Percentiles rank a stretch among this genome's conserved stretches.
Evolutionary conservation across 495 filamentous ascomycete genomes (phyloP).

Genomic region (Aspergillus diversus): DNA sequence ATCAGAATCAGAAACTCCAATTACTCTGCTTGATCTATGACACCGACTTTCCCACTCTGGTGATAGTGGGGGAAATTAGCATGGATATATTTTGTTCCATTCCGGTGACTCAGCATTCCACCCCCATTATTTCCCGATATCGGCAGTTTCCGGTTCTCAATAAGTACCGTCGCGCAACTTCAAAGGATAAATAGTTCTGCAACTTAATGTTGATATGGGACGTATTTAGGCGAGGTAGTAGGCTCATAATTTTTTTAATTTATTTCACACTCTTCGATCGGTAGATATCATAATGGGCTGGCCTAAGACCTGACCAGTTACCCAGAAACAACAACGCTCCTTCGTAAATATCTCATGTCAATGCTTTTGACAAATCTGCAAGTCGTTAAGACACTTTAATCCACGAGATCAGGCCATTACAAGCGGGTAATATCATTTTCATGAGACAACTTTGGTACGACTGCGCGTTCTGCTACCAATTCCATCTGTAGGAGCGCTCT

Average conservation of each 20-base stretch:
- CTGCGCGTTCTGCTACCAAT: constrained; percentile 48
- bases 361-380: background rate
- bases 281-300: too few species aligned
- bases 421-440: background rate
- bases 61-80: constrained; percentile 36
- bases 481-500: constrained; percentile 37
- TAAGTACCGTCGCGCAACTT: too few species aligned
- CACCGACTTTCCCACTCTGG: constrained; percentile 35
- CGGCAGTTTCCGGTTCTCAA: constrained; percentile 13
- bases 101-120: constrained; percentile 43
- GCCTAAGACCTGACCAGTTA: too few species aligned
- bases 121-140: constrained; percentile 20
- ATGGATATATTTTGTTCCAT: constrained; percentile 35
- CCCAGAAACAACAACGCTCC: too few species aligned
- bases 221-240: too few species aligned
- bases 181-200: too few species aligned
- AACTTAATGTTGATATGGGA: too few species aligned
- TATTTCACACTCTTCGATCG: too few species aligned
- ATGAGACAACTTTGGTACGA: constrained; percentile 39
- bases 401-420: background rate
- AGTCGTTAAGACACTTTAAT: background rate
- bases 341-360: too few species aligned
- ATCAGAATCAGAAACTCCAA: constrained; percentile 8
- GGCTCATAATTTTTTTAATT: too few species aligned
- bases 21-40: constrained; percentile 28